phyloP scores from a whole-genome alignment of 179 eudicot species.

The Beta macrorhiza region DNA sequence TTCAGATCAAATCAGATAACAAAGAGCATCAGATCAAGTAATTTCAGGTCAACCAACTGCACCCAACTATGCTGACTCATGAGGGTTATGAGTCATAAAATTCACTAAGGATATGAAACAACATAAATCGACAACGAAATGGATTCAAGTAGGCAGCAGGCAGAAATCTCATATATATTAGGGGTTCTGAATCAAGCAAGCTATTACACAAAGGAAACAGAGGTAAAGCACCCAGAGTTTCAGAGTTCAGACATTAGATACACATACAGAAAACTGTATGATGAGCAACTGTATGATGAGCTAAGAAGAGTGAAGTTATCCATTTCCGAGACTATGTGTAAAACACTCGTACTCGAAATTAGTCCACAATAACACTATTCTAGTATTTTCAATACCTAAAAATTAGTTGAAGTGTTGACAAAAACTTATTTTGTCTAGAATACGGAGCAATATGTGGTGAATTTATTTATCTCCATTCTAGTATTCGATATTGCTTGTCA shows the following conservation, averaged over 20 bases:
- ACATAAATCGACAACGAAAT: background rate
- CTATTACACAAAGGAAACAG: background rate
- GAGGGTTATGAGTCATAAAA: background rate
- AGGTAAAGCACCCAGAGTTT: background rate
- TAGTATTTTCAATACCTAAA: background rate
- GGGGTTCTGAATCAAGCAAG: background rate
- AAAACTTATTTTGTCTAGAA: background rate
- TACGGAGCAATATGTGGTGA: background rate
- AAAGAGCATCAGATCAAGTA: background rate
- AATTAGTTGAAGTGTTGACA: background rate
- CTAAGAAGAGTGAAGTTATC: too few relatives aligned
- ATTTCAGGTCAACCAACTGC: too few relatives aligned
- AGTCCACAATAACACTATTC: too few relatives aligned
- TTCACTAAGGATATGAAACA: background rate
- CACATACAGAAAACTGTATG: background rate
- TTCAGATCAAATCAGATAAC: background rate
- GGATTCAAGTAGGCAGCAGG: background rate
- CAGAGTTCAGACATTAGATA: background rate
- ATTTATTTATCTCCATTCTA: background rate
- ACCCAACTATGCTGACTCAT: background rate
- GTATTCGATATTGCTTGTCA: background rate
- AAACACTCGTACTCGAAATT: background rate
- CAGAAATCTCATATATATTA: background rate
- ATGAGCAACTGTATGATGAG: background rate
- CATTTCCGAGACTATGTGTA: too few relatives aligned